These are phyloP conservation scores for Aschersonia sp. DNA, from an alignment of 2,329 filamentous ascomycete species.

Conservation along the genomic window DNA sequence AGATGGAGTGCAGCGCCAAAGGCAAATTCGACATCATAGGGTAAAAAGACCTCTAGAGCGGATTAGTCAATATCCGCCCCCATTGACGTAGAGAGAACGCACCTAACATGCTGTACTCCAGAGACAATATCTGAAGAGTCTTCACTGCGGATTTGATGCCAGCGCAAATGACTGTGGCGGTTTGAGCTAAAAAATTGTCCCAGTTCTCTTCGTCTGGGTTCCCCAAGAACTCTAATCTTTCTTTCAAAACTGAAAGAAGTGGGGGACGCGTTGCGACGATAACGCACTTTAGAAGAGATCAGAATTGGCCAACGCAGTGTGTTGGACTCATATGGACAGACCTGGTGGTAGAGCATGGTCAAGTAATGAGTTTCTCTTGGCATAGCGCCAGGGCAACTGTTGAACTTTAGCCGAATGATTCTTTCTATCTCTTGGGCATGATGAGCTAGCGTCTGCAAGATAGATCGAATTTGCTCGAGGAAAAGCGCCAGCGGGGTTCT, in stretches of 20 bases:
- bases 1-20: slow-evolving; percentile 20
- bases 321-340: slow-evolving; percentile 5
- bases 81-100: background rate
- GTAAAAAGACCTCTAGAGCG: slow-evolving; percentile 16
- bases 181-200: slow-evolving; percentile 16
- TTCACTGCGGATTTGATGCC: slow-evolving; percentile 26
- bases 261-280: slow-evolving; percentile 23
- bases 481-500: slow-evolving; percentile 18
- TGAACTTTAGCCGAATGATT: slow-evolving; percentile 18
- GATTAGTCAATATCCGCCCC: background rate
- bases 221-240: slow-evolving; percentile 15
- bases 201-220: slow-evolving; percentile 13
- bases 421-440: slow-evolving; percentile 23
- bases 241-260: slow-evolving; percentile 21
- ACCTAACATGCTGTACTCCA: slow-evolving; percentile 21
- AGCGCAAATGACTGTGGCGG: slow-evolving; percentile 19
- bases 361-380: slow-evolving; percentile 21
- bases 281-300: slow-evolving; percentile 13
- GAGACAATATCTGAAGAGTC: slow-evolving; percentile 20
- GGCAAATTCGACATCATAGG: slow-evolving; percentile 22
- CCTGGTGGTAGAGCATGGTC: slow-evolving; percentile 23
- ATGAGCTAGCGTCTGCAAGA: slow-evolving; percentile 19
- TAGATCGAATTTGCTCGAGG: slow-evolving; percentile 19
- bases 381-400: slow-evolving; percentile 19
- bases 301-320: background rate